Evolutionary conservation across 768 basidiomycete species (phyloP), one percentile per base, ranked within the genome.

Genomic region (Russula emetica): DNA sequence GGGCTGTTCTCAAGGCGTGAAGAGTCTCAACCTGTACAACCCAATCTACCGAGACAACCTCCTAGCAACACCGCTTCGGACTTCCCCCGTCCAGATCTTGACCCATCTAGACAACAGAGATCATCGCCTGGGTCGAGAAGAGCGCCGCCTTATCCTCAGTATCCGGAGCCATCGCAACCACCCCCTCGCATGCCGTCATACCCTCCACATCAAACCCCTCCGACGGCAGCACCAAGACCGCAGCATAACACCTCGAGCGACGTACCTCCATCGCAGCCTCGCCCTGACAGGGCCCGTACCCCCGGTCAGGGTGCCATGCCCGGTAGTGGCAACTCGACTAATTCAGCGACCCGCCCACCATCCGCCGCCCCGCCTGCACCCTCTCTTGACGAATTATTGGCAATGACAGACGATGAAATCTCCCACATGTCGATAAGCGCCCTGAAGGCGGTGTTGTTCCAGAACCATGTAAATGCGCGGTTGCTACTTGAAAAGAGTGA

Each of bases 401-500:
- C 77, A 0, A 85, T 92, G 79, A 74, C 83, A 0, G 71, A 78
- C 1, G 82, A 81, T 8, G 78, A 79, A 16, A 74, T 95, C n/a
- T 72, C 79, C 2, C 74, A 79, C 3, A 78, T 96, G 16, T 83
- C 87, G 8, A 83, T 95, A 59, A 77, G 83, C 26, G 75, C 80
- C n/a, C 78, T 97, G 53, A 97, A 97, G 72, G 79, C 80, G 2
- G 81, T 96, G 22, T 74, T 97, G 24, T 92, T 85, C 71, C 84
- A 85, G 59, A 92, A 94, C 67, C 92, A 84, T 68, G 84, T 90
- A 32, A 82, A 85, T 67, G 76, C 79, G 49, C 78, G 86, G 70
- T 72, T 81, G 59, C 76, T 94, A 2, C 76, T 96, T n/a, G 94
- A 97, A 77, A 97, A 97, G 77, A 76, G 79, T 26, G 92, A 94